Evolutionary conservation across 768 basidiomycete genomes (phyloP), one percentile per base, ranked within the genome.

Genomic region (Clitopilus hobsonii): DNA sequence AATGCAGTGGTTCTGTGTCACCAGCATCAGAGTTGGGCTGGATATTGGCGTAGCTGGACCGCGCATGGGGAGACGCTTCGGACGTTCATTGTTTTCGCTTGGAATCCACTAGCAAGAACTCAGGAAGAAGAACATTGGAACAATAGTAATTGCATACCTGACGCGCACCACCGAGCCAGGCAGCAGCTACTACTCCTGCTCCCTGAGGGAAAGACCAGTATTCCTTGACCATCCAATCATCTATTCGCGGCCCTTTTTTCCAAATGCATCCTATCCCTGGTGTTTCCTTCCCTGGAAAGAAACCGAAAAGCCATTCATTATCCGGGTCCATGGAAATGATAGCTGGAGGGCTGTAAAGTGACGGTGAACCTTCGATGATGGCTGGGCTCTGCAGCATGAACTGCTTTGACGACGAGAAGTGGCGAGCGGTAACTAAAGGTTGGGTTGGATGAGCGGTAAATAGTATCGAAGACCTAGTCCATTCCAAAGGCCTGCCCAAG

Each of bases 241-340:
- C 86, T 26, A 87, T 68, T 57, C 83, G 82, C 10, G 71, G 55
- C 2, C 77, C 84, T 27, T 80, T 77, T 49, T 72, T 74, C 87
- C 89, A 91, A 14, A 90, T 59, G 63, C 88, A 88, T 11, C 78
- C 82, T 38, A 80, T 67, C 10, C 88, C 86, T 56, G 84, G 82
- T 1, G 69, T 65, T 23, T 76, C 77, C 26, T 71, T 71, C 36
- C 84, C 75, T 10, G 88, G 87, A 63, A 87, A 91, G 63, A 84
- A 91, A 1, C 88, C 88, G 61, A 89, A 90, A 4, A 91, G 64
- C 82, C 80, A 86, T 49, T 77, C 74, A 56, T 85, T 82, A 25
- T 71, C 71, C 2, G 85, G 76, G 5, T 83, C 79, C 18, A 83
- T 75, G 6, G 82, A 80, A 50, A 91, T 81, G 26, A 85, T 67